phyloP scores from a whole-genome alignment of 1,284 basidiomycete species.

The Tilletia walkeri region DNA sequence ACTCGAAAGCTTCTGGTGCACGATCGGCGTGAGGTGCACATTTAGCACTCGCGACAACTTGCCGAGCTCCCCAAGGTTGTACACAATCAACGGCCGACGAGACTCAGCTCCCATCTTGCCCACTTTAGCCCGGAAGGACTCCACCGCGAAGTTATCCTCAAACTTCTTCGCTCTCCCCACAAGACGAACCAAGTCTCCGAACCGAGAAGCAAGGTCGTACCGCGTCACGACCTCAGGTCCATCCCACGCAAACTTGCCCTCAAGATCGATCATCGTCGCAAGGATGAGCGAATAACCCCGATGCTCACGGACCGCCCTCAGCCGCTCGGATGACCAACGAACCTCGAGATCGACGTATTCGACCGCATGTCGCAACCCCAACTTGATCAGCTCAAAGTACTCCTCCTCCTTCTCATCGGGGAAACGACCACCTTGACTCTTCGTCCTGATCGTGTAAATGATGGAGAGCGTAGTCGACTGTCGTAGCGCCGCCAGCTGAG shows the following conservation, averaged over 20 bases:
- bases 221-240: constrained; percentile 63
- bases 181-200: constrained; percentile 87
- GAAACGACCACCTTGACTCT: constrained; percentile 86
- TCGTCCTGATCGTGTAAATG: constrained; percentile 85
- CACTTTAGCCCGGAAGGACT: constrained; percentile 68
- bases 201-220: constrained; percentile 32
- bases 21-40: constrained; percentile 76
- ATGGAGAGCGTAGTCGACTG: constrained; percentile 78
- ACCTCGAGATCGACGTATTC: constrained; percentile 94
- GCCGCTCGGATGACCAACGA: constrained; percentile 67
- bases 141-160: constrained; percentile 77
- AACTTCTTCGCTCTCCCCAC: constrained; percentile 76
- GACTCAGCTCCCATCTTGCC: constrained; percentile 21
- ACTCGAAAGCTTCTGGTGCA: constrained; percentile 64
- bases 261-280: constrained; percentile 92
- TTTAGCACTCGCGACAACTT: constrained; percentile 82
- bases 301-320: constrained; percentile 65
- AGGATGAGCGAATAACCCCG: constrained; percentile 79
- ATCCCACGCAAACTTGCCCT: constrained; percentile 79
- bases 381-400: constrained; percentile 73
- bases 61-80: constrained; percentile 88
- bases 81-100: constrained; percentile 72
- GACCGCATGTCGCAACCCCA: constrained; percentile 78
- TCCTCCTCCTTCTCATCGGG: constrained; percentile 74
- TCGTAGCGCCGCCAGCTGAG: constrained; percentile 78